Evolutionary conservation across 257 asterid genomes (phyloP).

Genomic region (Phtheirospermum japonicum): DNA sequence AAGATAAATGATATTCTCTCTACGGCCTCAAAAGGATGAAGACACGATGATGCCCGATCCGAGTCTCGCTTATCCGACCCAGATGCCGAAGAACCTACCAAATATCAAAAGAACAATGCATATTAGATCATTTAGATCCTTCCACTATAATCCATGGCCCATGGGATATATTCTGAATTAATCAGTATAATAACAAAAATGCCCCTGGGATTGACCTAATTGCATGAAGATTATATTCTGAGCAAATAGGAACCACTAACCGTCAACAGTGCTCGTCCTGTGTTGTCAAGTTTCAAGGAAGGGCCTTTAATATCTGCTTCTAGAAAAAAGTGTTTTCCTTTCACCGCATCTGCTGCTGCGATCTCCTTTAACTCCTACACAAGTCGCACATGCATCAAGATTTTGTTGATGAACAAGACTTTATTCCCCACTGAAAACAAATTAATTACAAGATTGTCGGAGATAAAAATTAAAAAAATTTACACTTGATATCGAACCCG

Average conservation of each 20-base stretch:
- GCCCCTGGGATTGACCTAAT: no score
- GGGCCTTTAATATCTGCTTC: constrained; percentile 94
- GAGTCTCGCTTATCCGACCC: constrained; percentile 71
- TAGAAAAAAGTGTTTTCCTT: constrained; percentile 83
- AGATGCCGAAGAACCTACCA: constrained; percentile 88
- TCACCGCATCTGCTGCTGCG: constrained; percentile 58
- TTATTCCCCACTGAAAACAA: background rate
- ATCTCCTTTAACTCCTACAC: constrained; percentile 75
- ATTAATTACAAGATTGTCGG: constrained; percentile 11
- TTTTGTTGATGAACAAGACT: constrained; percentile 9
- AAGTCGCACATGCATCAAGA: constrained; percentile 18
- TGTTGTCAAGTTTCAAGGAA: constrained; percentile 74
- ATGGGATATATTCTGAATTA: no score
- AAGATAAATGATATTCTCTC: constrained; percentile 17
- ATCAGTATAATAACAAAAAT: no score
- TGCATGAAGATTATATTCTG: background rate
- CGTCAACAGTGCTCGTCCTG: constrained; percentile 86
- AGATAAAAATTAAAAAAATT: background rate
- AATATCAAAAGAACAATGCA: constrained; percentile 10
- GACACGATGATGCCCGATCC: constrained; percentile 85
- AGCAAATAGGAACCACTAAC: constrained; percentile 44
- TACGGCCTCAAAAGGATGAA: constrained; percentile 66
- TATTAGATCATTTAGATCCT: constrained; percentile 22
- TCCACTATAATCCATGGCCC: background rate
- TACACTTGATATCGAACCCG: background rate